These are phyloP conservation scores for Podaxis sp. DNA, from an alignment of 768 basidiomycete genomes.

Conservation along the genomic window DNA sequence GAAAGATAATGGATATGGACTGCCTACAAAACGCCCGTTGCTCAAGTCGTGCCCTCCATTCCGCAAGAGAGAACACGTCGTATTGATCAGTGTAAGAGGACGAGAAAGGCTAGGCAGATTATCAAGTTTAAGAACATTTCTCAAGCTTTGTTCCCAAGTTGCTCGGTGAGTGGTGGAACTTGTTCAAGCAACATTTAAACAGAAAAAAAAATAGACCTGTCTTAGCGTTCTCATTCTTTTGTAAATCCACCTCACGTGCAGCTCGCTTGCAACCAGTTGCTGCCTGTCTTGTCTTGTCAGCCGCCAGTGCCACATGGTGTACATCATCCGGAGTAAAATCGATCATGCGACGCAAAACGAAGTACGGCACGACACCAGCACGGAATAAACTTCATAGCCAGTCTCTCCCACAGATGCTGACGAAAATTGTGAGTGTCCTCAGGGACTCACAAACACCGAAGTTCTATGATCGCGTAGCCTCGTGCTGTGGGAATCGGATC, in stretches of 20 bases:
- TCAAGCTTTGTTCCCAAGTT: too few relatives aligned
- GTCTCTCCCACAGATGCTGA: too few relatives aligned
- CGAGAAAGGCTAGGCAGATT: not conserved
- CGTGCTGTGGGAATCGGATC: not conserved
- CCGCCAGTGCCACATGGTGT: not conserved
- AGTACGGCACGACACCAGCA: not conserved
- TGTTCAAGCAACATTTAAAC: slow-evolving; percentile 10
- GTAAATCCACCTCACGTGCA: not conserved
- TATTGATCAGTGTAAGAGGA: not conserved
- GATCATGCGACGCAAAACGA: not conserved
- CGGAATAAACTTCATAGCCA: not conserved
- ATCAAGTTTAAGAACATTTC: slow-evolving; percentile 21
- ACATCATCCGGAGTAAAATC: not conserved
- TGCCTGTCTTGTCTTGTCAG: not conserved
- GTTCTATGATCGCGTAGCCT: not conserved
- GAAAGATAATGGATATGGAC: slow-evolving; percentile 46
- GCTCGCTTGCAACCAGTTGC: not conserved
- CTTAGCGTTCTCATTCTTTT: not conserved
- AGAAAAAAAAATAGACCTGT: not conserved
- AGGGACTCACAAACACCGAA: not conserved
- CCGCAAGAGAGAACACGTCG: slow-evolving; percentile 48
- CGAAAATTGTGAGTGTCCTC: not conserved
- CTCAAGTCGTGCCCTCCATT: slow-evolving; percentile 60
- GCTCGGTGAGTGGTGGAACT: slow-evolving; percentile 3
- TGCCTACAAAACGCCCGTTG: slow-evolving; percentile 49